Evolutionary conservation across 441 rosid genomes (phyloP), one percentile per base, ranked within the genome.

Genomic region (Erodium moschatum): DNA sequence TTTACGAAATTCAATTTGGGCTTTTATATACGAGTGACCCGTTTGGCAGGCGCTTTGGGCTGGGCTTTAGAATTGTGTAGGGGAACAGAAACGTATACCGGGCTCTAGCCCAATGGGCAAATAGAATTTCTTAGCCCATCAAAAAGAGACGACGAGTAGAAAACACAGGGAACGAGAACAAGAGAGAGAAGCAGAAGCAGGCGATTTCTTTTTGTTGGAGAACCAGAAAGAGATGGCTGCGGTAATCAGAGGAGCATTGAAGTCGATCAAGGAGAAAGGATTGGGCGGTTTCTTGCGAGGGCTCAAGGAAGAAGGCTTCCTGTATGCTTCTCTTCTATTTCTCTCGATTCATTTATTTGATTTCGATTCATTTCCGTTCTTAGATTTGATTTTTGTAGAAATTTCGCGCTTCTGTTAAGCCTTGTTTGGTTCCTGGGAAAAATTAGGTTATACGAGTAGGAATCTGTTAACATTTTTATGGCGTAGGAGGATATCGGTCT

Each of bases 221-320:
- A 44, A 71, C 10, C 20, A 16, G 61, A 15, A 6, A 54, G 20
- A 54, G 77, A 91, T 94, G 98, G 97, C 94, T 76, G 77, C 87
- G 72, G 87, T 85, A 83, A 78, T 88, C 85, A 89, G 86, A 77
- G 87, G 84, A 73, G 89, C 78, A 38, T 20, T 85, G 80, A 83
- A 80, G 79, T 60, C 90, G 74, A 81, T 94, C 77, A 83, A 74
- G 67, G 96, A 88, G 79, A 89, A 77, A 79, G 98, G 97, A 12
- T 42, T 91, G 50, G 84, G 89, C 40, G 66, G 72, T 70, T 89
- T 94, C 77, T 42, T 88, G 7, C 75, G 89, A 35, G 84, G 82
- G 71, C 84, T 89, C 64, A 89, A 81, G 69, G 86, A 81, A 60
- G 96, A 86, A 67, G 98, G 98, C 78, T 89, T 80, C 74, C 4